These are phyloP conservation scores for Yamadazyma membranifaciens DNA, from an alignment of 1,139 yeast genomes.

Conservation along the genomic window DNA sequence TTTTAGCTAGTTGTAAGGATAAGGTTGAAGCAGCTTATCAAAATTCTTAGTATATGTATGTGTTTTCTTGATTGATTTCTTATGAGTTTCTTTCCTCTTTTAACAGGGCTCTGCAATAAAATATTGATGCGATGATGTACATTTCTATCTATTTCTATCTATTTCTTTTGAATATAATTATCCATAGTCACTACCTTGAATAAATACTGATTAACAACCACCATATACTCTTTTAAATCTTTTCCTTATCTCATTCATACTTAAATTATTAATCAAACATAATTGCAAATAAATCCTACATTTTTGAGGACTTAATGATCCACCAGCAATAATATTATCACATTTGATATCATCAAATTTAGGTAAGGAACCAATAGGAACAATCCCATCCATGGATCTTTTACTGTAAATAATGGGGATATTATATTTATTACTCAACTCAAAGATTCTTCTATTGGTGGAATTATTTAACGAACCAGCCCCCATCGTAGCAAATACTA, in stretches of 20 bases:
- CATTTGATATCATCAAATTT: conserved; percentile 17
- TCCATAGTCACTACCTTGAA: neutral
- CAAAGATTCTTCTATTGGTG: conserved; percentile 43
- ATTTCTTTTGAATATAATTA: neutral
- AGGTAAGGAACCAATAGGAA: conserved; percentile 40
- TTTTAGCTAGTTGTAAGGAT: conserved; percentile 61
- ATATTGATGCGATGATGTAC: too few species aligned
- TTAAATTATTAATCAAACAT: conserved; percentile 47
- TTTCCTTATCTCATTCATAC: conserved; percentile 39
- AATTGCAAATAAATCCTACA: conserved; percentile 60
- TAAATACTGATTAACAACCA: conserved; percentile 6
- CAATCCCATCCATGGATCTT: conserved; percentile 62
- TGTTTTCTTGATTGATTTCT: neutral
- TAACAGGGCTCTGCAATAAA: too few species aligned
- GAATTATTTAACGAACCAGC: conserved; percentile 62
- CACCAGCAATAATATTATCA: conserved; percentile 51
- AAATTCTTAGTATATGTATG: neutral
- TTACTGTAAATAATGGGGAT: conserved; percentile 64
- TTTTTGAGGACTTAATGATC: conserved; percentile 68
- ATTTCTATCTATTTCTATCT: neutral
- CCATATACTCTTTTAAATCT: conserved; percentile 45
- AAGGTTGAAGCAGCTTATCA: conserved; percentile 44
- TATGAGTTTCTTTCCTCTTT: too few species aligned
- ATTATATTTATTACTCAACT: conserved; percentile 28
- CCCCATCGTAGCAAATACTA: conserved; percentile 69